A percentile compares a stretch with the other conserved stretches of the same genome.
Conservation (phyloP, 257 asterid genomes). For the Rhazya stricta region DNA sequence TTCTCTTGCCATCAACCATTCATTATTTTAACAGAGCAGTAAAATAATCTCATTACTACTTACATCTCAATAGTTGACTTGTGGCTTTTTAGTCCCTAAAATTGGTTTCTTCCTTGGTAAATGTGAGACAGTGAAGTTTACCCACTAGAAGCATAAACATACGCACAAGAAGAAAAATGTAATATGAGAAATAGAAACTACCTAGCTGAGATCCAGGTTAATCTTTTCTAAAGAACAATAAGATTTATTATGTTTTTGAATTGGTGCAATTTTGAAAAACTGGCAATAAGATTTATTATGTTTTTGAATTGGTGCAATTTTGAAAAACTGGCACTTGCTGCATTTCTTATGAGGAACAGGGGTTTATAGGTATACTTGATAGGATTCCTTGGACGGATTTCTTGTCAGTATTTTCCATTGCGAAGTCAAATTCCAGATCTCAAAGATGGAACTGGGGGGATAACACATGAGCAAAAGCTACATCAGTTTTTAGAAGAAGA, state of each 20-base stretch:
- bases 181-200: background rate
- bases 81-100: background rate
- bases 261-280: background rate
- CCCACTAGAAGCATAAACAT: background rate
- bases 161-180: background rate
- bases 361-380: background rate
- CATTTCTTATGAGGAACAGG: background rate
- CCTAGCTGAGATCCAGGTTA: background rate
- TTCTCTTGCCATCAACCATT: background rate
- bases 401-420: background rate
- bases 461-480: background rate
- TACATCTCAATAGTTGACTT: background rate
- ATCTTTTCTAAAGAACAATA: no score
- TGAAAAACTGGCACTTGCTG: background rate
- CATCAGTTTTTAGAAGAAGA: background rate
- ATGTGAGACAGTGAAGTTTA: background rate
- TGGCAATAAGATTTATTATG: background rate
- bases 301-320: background rate
- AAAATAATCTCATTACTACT: background rate
- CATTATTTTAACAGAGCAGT: background rate
- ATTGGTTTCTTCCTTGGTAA: background rate
- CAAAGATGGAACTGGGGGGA: background rate
- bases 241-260: background rate
- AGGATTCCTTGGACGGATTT: no score
- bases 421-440: background rate